Conservation (phyloP, 2,329 filamentous ascomycete genomes). For the Aspergillus latus region DNA sequence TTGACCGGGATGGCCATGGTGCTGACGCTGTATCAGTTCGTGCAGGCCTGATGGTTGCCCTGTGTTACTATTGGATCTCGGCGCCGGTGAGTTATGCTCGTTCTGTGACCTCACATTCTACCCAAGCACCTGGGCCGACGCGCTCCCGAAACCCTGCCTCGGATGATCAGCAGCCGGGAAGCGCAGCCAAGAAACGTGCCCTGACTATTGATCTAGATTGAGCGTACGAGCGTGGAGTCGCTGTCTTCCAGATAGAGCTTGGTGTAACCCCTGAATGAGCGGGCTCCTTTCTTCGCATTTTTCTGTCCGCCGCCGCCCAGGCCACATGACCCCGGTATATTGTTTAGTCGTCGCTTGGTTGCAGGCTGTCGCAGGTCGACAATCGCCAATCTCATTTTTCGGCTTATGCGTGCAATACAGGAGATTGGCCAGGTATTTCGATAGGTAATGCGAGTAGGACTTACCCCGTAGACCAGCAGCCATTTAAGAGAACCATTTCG, state of each 20-base stretch:
- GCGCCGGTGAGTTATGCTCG: slow-evolving; percentile 2
- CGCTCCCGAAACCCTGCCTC: slow-evolving; percentile 31
- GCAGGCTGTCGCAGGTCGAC: slow-evolving; percentile 6
- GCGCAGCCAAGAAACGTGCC: slow-evolving; percentile 24
- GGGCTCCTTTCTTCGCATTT: slow-evolving; percentile 4
- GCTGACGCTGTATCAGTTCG: slow-evolving; percentile 2
- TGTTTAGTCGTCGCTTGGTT: slow-evolving; percentile 12
- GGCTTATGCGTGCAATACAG: slow-evolving; percentile 1
- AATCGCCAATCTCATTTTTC: slow-evolving; percentile 4
- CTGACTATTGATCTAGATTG: slow-evolving; percentile 20
- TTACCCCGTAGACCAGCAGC: not conserved
- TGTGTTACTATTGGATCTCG: slow-evolving; percentile 1
- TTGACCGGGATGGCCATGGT: not conserved
- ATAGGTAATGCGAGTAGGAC: slow-evolving; percentile 7
- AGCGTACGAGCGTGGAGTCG: not conserved
- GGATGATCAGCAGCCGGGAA: slow-evolving; percentile 35
- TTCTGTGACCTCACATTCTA: not conserved
- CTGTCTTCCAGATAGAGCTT: slow-evolving; percentile 3
- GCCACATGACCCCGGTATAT: slow-evolving; percentile 14
- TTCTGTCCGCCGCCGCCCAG: not conserved
- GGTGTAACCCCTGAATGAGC: slow-evolving; percentile 8
- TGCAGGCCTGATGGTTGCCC: not conserved
- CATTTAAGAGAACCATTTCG: not conserved
- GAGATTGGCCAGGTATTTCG: not conserved
- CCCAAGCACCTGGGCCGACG: slow-evolving; percentile 23